These are phyloP conservation scores for Penicillium soppii DNA, from an alignment of 495 filamentous ascomycete genomes.

Conservation along the genomic window DNA sequence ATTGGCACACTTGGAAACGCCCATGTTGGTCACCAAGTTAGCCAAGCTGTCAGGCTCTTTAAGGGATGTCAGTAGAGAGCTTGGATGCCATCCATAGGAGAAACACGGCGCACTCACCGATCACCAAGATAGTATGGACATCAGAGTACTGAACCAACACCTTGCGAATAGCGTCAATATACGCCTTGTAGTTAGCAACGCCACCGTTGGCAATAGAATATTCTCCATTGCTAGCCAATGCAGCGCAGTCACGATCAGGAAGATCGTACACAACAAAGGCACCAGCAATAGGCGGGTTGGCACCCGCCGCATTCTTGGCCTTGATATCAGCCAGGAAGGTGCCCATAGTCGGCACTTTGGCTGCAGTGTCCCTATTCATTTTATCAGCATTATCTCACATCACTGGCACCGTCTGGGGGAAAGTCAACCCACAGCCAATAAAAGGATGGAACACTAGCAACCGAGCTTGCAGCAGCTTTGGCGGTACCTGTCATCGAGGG, in stretches of 20 bases:
- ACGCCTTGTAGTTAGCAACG: slow-evolving; percentile 64
- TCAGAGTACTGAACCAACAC: slow-evolving; percentile 29
- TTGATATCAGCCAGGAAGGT: slow-evolving; percentile 55
- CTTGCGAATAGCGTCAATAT: slow-evolving; percentile 60
- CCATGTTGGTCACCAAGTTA: slow-evolving; percentile 77
- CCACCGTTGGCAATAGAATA: slow-evolving; percentile 59
- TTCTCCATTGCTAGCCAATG: slow-evolving; percentile 75
- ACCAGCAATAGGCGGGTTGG: slow-evolving; percentile 42
- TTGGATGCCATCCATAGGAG: background rate
- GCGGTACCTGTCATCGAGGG: slow-evolving; percentile 46
- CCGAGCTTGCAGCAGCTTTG: slow-evolving; percentile 40
- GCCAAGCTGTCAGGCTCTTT: slow-evolving; percentile 75
- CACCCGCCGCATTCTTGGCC: slow-evolving; percentile 54
- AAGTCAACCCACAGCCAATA: slow-evolving; percentile 60
- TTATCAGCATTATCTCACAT: no score
- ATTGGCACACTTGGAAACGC: slow-evolving; percentile 60
- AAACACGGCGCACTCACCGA: slow-evolving; percentile 44
- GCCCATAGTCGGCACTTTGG: slow-evolving; percentile 59
- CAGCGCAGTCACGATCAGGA: slow-evolving; percentile 76
- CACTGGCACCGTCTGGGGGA: background rate
- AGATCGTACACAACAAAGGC: slow-evolving; percentile 75
- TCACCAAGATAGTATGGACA: slow-evolving; percentile 41
- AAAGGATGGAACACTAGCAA: slow-evolving; percentile 67
- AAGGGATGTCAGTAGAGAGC: slow-evolving; percentile 46
- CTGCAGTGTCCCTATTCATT: slow-evolving; percentile 50